These are phyloP conservation scores for Phytophthora pseudosyringae DNA, from an alignment of 352 stramenopile species.

Conservation along the genomic window DNA sequence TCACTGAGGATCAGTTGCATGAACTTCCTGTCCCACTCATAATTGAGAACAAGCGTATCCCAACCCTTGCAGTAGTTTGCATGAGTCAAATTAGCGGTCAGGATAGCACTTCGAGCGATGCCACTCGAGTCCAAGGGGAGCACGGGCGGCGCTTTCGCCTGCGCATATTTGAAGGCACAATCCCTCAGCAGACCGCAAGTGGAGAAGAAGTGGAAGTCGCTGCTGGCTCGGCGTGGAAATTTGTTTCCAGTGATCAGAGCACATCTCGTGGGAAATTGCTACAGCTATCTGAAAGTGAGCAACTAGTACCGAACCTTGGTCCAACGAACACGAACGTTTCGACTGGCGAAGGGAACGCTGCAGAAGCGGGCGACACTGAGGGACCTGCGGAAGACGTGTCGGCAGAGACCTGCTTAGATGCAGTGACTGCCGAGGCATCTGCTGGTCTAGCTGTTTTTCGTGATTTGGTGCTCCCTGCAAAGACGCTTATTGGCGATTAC, in stretches of 20 bases:
- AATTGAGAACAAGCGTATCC: constrained; percentile 29
- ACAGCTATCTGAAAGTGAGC: background rate
- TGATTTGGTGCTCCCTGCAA: constrained; percentile 34
- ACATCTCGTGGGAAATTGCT: background rate
- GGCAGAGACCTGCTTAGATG: constrained; percentile 22
- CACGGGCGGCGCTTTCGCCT: constrained; percentile 41
- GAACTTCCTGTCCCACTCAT: constrained; percentile 20
- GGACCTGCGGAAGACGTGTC: background rate
- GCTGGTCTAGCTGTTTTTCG: constrained; percentile 40
- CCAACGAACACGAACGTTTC: background rate
- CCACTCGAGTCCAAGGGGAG: constrained; percentile 39
- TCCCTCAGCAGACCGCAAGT: background rate
- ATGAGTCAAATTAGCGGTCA: background rate
- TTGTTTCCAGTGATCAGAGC: constrained; percentile 17
- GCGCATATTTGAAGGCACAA: constrained; percentile 46
- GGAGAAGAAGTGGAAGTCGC: background rate
- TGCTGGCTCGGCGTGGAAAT: constrained; percentile 32
- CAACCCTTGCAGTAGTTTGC: constrained; percentile 17
- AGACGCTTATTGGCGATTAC: constrained; percentile 44
- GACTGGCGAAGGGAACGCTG: background rate
- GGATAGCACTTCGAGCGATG: background rate
- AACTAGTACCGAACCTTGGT: background rate
- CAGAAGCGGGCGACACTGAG: background rate
- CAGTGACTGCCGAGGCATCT: constrained; percentile 28
- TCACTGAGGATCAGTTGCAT: background rate